phyloP scores from a whole-genome alignment of 768 basidiomycete species.

The Dictyophora rubrovolvata region DNA sequence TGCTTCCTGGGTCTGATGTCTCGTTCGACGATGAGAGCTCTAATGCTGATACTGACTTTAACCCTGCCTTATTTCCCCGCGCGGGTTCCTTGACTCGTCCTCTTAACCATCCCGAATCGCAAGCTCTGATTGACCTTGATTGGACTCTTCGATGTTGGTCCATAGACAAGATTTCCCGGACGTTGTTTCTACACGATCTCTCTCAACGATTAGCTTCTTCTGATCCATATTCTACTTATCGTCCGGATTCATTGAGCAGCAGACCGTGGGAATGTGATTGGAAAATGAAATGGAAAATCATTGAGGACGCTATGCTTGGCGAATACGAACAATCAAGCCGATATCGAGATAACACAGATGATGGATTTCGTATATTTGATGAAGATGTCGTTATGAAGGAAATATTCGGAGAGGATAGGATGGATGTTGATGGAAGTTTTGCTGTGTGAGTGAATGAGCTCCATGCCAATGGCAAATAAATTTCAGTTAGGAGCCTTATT shows the following conservation, averaged over 20 bases:
- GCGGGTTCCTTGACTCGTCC: background rate
- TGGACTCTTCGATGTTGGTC: slow-evolving; percentile 4
- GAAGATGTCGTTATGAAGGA: background rate
- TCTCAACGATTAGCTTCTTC: background rate
- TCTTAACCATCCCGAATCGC: background rate
- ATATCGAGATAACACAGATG: background rate
- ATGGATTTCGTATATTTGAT: background rate
- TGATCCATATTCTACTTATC: background rate
- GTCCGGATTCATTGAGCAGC: background rate
- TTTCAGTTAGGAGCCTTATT: background rate
- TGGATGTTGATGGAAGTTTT: background rate
- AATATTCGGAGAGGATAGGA: background rate
- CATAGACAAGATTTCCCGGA: slow-evolving; percentile 3
- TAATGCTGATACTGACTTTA: background rate
- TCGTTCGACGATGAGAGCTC: background rate
- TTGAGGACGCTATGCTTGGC: background rate
- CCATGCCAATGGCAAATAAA: background rate
- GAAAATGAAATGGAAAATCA: slow-evolving; percentile 5
- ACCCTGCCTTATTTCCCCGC: slow-evolving; percentile 5
- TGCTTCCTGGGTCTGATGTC: background rate
- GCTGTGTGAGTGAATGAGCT: background rate
- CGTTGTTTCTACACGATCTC: slow-evolving; percentile 7
- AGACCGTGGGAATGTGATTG: slow-evolving; percentile 9
- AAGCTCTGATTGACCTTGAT: background rate
- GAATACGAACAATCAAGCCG: background rate